Evolutionary conservation across 23 red algal genomes (phyloP), one percentile per base, ranked within the genome.

Genomic region (Agarophyton chilense): DNA sequence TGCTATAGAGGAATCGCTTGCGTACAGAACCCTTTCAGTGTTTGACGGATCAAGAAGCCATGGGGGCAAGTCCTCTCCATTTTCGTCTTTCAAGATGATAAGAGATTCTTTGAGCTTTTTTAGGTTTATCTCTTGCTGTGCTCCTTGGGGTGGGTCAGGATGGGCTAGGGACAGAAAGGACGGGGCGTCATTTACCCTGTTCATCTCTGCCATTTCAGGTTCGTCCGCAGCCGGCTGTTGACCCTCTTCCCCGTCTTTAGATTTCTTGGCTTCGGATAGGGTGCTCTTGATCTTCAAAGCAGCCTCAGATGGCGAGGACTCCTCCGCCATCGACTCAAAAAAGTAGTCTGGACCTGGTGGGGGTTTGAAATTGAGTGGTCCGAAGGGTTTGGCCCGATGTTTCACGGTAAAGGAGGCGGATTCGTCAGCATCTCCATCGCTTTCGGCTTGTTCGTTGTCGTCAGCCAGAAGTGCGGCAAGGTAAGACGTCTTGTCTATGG

Each of bases 21-120:
- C 50, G 39, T 77, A 92, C 34, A 83, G 67, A 71, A 96, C 89
- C 50, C 58, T 78, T 24, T 96, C 79, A 42, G 82, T 84, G 18
- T 72, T 67, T n/a, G 75, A 70, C 21, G 57, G 22, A 67, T 86
- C 77, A 26, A 80, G 45, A 58, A 96, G 74, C 94, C 94, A 96
- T 17, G 82, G 84, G 18, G 94, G 94, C 32, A 91, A 46, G 9
- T 77, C 52, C 53, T 89, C 85, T 18, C 85, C 85, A 67, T 89
- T 89, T 21, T 60, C 60, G 53, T 89, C 85, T 25, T 49, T 77
- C 55, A 89, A 60, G 38, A 72, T 72, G 19, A 81, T 41, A 4
- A 70, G 44, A n/a, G 51, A 50, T 24, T 91, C 53, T 44, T 53
- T 42, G 18, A 51, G 45, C 67, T 68, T 50, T 31, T 77, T 71